Evolutionary conservation across 441 rosid genomes (phyloP).

Genomic region (Erodium chrysanthum): DNA sequence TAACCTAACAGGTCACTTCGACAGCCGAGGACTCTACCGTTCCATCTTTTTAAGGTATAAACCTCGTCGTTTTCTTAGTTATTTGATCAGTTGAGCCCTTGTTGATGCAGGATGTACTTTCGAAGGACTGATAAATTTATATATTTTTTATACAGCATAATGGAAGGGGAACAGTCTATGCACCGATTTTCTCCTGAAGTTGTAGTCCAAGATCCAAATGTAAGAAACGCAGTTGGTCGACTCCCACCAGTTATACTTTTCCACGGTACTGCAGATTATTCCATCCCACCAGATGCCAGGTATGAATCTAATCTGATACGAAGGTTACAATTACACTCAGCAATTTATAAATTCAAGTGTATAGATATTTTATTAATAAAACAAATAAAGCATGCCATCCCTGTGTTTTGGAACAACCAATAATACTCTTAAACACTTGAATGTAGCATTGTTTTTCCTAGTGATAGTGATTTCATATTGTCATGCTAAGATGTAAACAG

Average conservation of each 20-base stretch:
- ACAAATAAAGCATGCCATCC: neutral
- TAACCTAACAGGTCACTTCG: constrained; percentile 72
- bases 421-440: neutral
- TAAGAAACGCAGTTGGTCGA: constrained; percentile 43
- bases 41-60: constrained; percentile 60
- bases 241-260: constrained; percentile 70
- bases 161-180: constrained; percentile 89
- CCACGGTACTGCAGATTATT: constrained; percentile 89
- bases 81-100: neutral
- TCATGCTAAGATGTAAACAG: neutral
- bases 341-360: neutral
- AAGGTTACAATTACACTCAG: neutral
- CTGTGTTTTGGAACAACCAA: neutral
- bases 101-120: neutral
- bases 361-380: neutral
- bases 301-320: constrained; percentile 24
- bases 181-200: constrained; percentile 72
- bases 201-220: constrained; percentile 49
- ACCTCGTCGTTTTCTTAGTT: neutral
- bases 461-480: neutral
- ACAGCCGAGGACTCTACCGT: constrained; percentile 70
- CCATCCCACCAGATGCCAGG: constrained; percentile 89
- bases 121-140: constrained; percentile 11
- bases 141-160: constrained; percentile 43
- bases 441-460: neutral